Evolutionary conservation across 2,329 filamentous ascomycete species (phyloP).

Genomic region (Penicillium oxalicum): DNA sequence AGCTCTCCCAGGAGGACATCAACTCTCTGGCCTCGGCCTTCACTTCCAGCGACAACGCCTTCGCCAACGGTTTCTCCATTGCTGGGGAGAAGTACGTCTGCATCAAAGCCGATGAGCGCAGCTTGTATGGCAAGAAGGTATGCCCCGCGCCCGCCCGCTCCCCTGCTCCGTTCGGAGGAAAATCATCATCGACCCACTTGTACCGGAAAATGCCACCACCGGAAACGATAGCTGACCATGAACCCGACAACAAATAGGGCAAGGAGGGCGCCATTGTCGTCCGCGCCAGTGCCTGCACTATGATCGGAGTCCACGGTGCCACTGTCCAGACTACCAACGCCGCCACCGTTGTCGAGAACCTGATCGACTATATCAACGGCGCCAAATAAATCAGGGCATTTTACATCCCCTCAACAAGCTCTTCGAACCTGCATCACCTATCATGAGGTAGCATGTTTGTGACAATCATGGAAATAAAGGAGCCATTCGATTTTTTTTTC

Average conservation of each 20-base stretch:
- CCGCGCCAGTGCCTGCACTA: slow-evolving; percentile 83
- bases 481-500: slow-evolving; percentile 10
- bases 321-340: slow-evolving; percentile 66
- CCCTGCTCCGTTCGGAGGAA: neutral
- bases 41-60: slow-evolving; percentile 45
- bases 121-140: slow-evolving; percentile 83
- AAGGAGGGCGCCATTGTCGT: slow-evolving; percentile 74
- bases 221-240: neutral
- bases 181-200: neutral
- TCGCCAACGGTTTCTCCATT: slow-evolving; percentile 66
- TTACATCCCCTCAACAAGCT: neutral
- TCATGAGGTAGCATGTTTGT: slow-evolving; percentile 18
- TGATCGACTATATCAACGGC: slow-evolving; percentile 77
- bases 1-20: slow-evolving; percentile 53
- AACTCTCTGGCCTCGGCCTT: slow-evolving; percentile 47
- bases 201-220: too few relatives aligned
- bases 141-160: slow-evolving; percentile 14
- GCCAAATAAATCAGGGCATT: slow-evolving; percentile 56
- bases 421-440: slow-evolving; percentile 5
- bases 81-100: slow-evolving; percentile 72
- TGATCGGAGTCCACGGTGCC: slow-evolving; percentile 82
- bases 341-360: slow-evolving; percentile 69
- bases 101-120: slow-evolving; percentile 68
- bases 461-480: slow-evolving; percentile 21
- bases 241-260: slow-evolving; percentile 48